Evolutionary conservation across 192 early-diverging fungal genomes (phyloP).

Genomic region (Coemansia sp.): DNA sequence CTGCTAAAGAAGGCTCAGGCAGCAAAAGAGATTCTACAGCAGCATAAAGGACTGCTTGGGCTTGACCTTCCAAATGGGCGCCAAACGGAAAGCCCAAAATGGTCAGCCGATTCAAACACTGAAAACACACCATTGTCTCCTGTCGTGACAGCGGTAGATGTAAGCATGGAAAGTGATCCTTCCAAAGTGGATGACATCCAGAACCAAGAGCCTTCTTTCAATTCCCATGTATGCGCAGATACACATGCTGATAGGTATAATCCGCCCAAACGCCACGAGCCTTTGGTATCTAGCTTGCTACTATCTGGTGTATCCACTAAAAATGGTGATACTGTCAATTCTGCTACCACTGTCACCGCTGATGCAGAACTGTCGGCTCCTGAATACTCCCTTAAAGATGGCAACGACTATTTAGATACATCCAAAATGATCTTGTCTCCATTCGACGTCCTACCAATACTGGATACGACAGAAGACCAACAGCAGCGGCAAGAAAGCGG

Average conservation of each 20-base stretch:
- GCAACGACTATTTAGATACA: not conserved
- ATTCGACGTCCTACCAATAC: not conserved
- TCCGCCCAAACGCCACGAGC: not conserved
- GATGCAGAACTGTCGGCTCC: not conserved
- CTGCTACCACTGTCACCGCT: not conserved
- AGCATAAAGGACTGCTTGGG: slow-evolving; percentile 23
- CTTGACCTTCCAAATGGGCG: slow-evolving; percentile 3
- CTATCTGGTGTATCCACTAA: not conserved
- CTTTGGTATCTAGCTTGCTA: not conserved
- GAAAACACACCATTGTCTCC: slow-evolving; percentile 2
- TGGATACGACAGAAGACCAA: not conserved
- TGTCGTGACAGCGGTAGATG: not conserved
- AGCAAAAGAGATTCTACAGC: slow-evolving; percentile 30
- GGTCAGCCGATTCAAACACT: not conserved
- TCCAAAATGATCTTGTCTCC: not conserved
- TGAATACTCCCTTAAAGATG: not conserved
- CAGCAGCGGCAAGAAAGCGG: not conserved
- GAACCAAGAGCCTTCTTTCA: not conserved
- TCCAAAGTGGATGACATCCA: not conserved
- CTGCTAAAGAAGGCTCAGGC: slow-evolving; percentile 24
- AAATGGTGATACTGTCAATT: not conserved
- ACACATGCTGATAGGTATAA: not conserved
- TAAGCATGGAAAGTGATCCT: not conserved
- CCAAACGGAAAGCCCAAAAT: not conserved
- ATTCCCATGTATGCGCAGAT: not conserved